A percentile compares a stretch with the other conserved stretches of the same genome.
phyloP scores from a whole-genome alignment of 140 eudicot genomes.

The Ambrosia hybrid region DNA sequence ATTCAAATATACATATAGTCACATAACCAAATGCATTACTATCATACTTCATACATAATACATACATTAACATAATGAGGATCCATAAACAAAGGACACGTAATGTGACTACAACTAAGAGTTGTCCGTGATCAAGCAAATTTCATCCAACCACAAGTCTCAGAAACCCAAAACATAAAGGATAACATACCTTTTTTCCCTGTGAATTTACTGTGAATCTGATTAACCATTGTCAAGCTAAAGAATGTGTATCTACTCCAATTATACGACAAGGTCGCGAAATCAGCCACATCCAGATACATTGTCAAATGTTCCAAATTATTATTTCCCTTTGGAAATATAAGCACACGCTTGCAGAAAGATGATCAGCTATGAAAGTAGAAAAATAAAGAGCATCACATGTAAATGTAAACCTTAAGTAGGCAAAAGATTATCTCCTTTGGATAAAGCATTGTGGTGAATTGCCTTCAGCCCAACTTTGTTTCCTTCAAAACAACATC shows the following conservation, averaged over 20 bases:
- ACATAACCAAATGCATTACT: background rate
- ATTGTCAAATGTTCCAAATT: conserved; percentile 66
- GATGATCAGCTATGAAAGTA: conserved; percentile 10
- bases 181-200: conserved; percentile 54
- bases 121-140: background rate
- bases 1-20: background rate
- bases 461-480: conserved; percentile 92
- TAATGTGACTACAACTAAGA: conserved; percentile 11
- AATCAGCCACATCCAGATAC: conserved; percentile 91
- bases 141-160: conserved; percentile 10
- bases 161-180: conserved; percentile 7
- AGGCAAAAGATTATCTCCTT: background rate
- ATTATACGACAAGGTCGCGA: conserved; percentile 65
- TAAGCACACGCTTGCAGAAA: conserved; percentile 61
- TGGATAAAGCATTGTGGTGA: too few species aligned
- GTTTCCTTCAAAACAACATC: conserved; percentile 90
- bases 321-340: conserved; percentile 89
- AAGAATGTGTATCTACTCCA: conserved; percentile 92
- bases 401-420: background rate
- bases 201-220: conserved; percentile 50
- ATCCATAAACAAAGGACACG: background rate
- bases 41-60: conserved; percentile 11
- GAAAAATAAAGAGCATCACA: background rate
- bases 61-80: conserved; percentile 1
- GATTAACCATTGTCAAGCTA: conserved; percentile 77